Conservation (phyloP, 768 basidiomycete species). For the Clitopilus passeckerianus region DNA sequence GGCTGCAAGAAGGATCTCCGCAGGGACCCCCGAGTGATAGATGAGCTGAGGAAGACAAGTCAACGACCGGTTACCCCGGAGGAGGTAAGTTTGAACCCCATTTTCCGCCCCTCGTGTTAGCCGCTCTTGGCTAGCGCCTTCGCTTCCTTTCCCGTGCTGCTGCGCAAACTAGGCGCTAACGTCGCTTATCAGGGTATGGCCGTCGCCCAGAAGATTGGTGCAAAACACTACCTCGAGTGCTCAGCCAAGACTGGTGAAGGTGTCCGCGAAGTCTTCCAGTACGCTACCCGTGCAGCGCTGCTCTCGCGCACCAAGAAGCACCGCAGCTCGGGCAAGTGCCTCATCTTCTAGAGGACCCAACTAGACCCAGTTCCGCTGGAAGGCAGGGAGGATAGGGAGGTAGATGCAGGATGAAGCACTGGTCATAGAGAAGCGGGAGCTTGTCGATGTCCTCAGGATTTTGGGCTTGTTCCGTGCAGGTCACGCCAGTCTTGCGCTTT, state of each 20-base stretch:
- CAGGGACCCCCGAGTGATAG: slow-evolving; percentile 88
- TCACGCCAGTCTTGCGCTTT: background rate
- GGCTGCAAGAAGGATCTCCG: slow-evolving; percentile 99
- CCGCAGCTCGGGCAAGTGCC: slow-evolving; percentile 1
- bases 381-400: background rate
- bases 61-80: slow-evolving; percentile 93
- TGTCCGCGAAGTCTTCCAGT: slow-evolving; percentile 98
- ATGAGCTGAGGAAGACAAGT: slow-evolving; percentile 90
- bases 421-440: background rate
- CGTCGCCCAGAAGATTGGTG: slow-evolving; percentile 93
- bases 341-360: background rate
- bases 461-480: background rate
- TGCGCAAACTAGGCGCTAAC: background rate
- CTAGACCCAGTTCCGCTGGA: background rate
- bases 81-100: slow-evolving; percentile 50
- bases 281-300: slow-evolving; percentile 90
- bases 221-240: slow-evolving; percentile 96
- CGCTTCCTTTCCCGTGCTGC: background rate
- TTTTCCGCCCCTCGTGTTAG: background rate
- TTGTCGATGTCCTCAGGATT: background rate
- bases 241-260: slow-evolving; percentile 95
- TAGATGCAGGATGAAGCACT: background rate
- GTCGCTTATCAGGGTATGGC: slow-evolving; percentile 73
- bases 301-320: slow-evolving; percentile 29
- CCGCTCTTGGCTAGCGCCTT: background rate